Evolutionary conservation across 495 filamentous ascomycete genomes (phyloP).

Genomic region (Aspergillus coremiiformis): DNA sequence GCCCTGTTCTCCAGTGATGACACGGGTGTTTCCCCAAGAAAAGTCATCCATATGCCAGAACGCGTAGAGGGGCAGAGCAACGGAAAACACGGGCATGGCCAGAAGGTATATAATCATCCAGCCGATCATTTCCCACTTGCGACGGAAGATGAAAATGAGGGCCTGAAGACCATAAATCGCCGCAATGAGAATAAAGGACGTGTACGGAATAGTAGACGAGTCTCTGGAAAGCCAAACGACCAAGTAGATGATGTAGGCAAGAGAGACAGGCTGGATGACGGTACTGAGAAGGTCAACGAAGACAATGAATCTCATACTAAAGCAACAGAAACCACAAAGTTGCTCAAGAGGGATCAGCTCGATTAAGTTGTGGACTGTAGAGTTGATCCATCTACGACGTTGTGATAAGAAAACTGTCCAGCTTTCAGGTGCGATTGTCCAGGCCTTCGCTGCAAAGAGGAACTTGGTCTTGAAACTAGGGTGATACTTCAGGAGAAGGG

Average conservation of each 20-base stretch:
- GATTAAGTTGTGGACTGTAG: constrained; percentile 94
- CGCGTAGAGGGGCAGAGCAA: constrained; percentile 84
- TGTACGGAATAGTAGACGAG: constrained; percentile 62
- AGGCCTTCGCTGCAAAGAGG: constrained; percentile 82
- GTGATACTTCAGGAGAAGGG: constrained; percentile 86
- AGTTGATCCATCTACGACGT: constrained; percentile 99
- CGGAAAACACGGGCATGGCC: constrained; percentile 86
- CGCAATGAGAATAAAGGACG: constrained; percentile 79
- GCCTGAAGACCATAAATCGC: constrained; percentile 96
- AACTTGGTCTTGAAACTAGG: constrained; percentile 97
- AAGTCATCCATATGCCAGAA: constrained; percentile 99
- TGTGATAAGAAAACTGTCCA: constrained; percentile 95
- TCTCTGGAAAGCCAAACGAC: constrained; percentile 62
- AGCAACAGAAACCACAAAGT: constrained; percentile 98
- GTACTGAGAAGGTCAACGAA: constrained; percentile 91
- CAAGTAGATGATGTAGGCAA: constrained; percentile 88
- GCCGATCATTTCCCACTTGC: constrained; percentile 98
- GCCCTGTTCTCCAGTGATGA: constrained; percentile 94
- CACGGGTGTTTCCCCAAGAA: constrained; percentile 92
- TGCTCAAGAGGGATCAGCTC: constrained; percentile 90
- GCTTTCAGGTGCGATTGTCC: constrained; percentile 91
- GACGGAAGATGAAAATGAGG: constrained; percentile 89
- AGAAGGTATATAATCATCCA: constrained; percentile 98
- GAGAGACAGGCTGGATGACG: constrained; percentile 80
- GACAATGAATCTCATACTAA: constrained; percentile 98